Conservation (phyloP, 192 early-diverging fungal species). For the Dispira parvispora region DNA sequence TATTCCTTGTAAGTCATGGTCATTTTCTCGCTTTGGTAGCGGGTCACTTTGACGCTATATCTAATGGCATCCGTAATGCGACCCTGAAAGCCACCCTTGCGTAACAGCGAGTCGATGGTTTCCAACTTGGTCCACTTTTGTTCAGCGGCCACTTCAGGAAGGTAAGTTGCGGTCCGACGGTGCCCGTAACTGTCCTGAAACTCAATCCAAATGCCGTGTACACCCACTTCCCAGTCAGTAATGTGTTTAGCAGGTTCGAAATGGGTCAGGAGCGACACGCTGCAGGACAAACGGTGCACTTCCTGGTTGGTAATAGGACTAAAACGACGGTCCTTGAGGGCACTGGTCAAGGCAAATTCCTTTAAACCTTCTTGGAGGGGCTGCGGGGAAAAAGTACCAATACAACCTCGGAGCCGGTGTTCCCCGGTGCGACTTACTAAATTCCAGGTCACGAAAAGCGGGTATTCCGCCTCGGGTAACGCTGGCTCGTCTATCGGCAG, state of each 20-base stretch:
- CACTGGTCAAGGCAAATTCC: conserved; percentile 70
- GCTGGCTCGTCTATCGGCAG: conserved; percentile 16
- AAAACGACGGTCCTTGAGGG: conserved; percentile 73
- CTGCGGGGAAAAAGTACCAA: conserved; percentile 73
- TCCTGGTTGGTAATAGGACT: conserved; percentile 51
- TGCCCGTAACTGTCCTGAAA: conserved; percentile 35
- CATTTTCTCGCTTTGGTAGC: conserved; percentile 73
- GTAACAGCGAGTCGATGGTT: conserved; percentile 68
- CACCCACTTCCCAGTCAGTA: conserved; percentile 81
- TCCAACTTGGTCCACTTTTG: conserved; percentile 81
- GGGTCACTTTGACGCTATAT: conserved; percentile 46
- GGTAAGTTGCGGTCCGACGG: conserved; percentile 63
- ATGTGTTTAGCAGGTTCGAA: conserved; percentile 65
- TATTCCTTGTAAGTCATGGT: conserved; percentile 58
- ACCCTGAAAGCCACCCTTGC: conserved; percentile 65
- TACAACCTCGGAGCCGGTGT: conserved; percentile 69
- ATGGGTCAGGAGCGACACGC: conserved; percentile 70
- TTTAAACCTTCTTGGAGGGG: conserved; percentile 49
- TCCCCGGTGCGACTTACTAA: conserved; percentile 18
- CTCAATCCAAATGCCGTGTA: conserved; percentile 89
- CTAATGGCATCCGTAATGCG: conserved; percentile 40
- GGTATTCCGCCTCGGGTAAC: conserved; percentile 40
- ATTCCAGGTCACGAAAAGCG: conserved; percentile 26
- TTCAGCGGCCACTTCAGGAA: conserved; percentile 78
- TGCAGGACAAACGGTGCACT: conserved; percentile 45